Evolutionary conservation across 2,329 filamentous ascomycete genomes (phyloP), one percentile per base, ranked within the genome.

Genomic region (Lecanoromycetidae sp.): DNA sequence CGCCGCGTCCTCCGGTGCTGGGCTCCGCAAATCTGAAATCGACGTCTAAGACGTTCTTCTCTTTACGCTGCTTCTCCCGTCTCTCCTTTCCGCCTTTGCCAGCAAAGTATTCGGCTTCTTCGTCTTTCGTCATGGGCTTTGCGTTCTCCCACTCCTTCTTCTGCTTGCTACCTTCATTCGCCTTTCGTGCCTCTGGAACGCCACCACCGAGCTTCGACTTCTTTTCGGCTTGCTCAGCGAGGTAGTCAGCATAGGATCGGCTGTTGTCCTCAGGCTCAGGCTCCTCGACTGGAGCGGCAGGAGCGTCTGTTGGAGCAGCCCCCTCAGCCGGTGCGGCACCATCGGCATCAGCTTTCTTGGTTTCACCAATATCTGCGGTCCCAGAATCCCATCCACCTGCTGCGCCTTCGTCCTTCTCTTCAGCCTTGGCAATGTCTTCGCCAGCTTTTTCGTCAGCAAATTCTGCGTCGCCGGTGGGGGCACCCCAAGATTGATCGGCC

Each of bases 111-210:
- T 46, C 51, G 7, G 52, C 48, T 10, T 79, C 76, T 17, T 69
- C 66, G 13, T 79, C 71, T 66, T 82, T 82, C 63, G 69, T 64
- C 48, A 84, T 71, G 50, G 75, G 63, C 74, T 88, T 93, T 65
- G 87, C 87, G 60, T 76, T 74, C 61, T 84, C 84, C 85, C 88
- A 94, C 77, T 95, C 91, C 79, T 91, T 90, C 75, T 87, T 80
- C 60, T 72, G 64, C 74, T 87, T 86, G 73, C 74, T 77, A 62
- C 88, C 88, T 74, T 95, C 88, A 75, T 96, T 95, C 68, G 90
- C 72, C 74, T 87, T 80, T 71, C 91, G 90, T 63, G 87, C 75
- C 61, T 85, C 77, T 60, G 81, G 75, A 58, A 71, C 67, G 58
- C 76, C 77, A 55, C 74, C 67, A 58, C 72, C 75, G 51, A 90